Evolutionary conservation across 1,139 yeast genomes (phyloP).

Genomic region (Kazachstania sp.): DNA sequence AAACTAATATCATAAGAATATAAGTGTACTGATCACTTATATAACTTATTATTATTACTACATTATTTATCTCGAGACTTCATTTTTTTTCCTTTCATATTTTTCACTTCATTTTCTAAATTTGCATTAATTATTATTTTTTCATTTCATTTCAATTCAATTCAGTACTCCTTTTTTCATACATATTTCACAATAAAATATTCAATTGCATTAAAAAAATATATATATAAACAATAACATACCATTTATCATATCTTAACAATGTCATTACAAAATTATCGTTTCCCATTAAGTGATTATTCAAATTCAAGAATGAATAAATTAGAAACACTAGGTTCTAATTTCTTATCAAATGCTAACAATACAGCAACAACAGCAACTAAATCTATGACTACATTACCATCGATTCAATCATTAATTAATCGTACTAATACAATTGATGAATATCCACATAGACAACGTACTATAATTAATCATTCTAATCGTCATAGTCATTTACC

Average conservation of each 20-base stretch:
- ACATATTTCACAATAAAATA: not conserved
- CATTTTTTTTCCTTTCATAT: not conserved
- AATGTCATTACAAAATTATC: constrained; percentile 8
- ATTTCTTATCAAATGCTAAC: not conserved
- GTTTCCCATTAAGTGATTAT: constrained; percentile 24
- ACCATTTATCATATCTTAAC: not conserved
- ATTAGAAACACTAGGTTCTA: constrained; percentile 7
- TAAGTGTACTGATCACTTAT: no score
- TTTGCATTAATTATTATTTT: not conserved
- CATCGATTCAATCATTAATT: constrained; percentile 19
- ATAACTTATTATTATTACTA: no score
- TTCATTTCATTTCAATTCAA: not conserved
- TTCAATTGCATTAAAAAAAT: no score
- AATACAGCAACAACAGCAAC: not conserved
- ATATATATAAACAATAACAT: no score
- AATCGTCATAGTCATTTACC: not conserved
- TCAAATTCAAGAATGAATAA: constrained; percentile 22
- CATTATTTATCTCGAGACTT: no score
- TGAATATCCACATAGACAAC: not conserved
- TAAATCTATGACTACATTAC: constrained; percentile 8
- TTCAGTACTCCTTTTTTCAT: not conserved
- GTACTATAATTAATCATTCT: no score
- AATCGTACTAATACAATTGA: constrained; percentile 2
- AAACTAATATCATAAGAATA: no score
- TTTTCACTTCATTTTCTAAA: not conserved